Percentiles rank a stretch among this genome's conserved stretches.
phyloP scores from a whole-genome alignment of 2,329 filamentous ascomycete genomes.

The Calonectria hongkongensis region DNA sequence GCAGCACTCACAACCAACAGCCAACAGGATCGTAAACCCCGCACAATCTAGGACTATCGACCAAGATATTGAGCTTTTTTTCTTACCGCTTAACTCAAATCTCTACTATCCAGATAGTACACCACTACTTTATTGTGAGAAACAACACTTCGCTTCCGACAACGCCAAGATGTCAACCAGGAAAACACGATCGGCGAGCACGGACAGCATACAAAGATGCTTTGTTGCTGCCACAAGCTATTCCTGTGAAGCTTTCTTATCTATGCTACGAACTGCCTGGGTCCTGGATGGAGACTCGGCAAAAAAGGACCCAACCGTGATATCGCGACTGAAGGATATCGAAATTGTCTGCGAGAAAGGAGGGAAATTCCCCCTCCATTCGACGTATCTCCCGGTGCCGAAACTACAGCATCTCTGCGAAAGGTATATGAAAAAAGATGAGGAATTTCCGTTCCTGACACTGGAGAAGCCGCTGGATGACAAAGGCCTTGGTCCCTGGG shows the following conservation, averaged over 20 bases:
- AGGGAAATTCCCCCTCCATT: neutral
- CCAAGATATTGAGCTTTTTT: too few relatives aligned
- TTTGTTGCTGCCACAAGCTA: neutral
- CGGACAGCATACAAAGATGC: neutral
- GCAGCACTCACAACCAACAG: neutral
- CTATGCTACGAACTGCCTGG: neutral
- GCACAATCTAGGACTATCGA: neutral
- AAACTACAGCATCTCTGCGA: neutral
- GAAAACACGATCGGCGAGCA: neutral
- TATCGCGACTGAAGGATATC: neutral
- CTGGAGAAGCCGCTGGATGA: slow-evolving; percentile 42
- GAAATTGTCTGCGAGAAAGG: neutral
- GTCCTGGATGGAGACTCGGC: neutral
- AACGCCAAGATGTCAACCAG: neutral
- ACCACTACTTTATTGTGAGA: neutral
- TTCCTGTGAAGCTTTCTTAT: neutral
- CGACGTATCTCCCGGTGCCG: neutral
- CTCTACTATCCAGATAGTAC: too few relatives aligned
- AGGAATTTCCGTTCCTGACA: slow-evolving; percentile 48
- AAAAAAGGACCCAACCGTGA: neutral
- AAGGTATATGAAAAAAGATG: slow-evolving; percentile 49
- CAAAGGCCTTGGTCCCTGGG: slow-evolving; percentile 43
- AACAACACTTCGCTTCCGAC: neutral
- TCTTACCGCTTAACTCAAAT: too few relatives aligned
- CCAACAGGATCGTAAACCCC: neutral